Evolutionary conservation across 2,329 filamentous ascomycete species (phyloP), one percentile per base, ranked within the genome.

Genomic region (Venturia asperata): DNA sequence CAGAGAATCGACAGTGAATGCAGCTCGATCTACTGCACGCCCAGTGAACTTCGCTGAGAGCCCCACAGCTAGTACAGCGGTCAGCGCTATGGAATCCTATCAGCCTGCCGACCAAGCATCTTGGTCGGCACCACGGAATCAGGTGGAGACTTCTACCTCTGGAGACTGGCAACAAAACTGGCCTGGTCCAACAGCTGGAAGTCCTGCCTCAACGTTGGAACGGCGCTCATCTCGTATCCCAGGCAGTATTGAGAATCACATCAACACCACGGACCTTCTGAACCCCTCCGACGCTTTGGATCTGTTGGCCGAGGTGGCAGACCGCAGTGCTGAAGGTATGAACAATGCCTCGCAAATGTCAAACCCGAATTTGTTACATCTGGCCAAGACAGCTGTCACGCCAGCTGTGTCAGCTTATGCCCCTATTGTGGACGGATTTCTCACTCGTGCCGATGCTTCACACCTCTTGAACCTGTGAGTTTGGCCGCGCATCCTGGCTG

Each of bases 401-500:
- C 47, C 47, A 3, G 9, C 47, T 27, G 15, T 21, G 9, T 15
- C 24, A 15, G 47, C n/a, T 9, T 52, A 52, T 52, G 3, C 21
- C 21, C 47, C 47, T 21, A 27, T 52, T 17, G 47, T 52, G 47
- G 47, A 52, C 47, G 47, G 47, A 15, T 27, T 52, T 27, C 47
- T 52, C 5, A 52, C 47, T 15, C 21, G 47, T 27, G 47, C 47
- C 24, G 24, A 52, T 27, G 47, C 21, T 4, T 52, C 47, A 21
- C 47, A 52, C 24, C 47, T 52, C 21, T 21, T 52, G 47, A 27
- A 21, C 47, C 47, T 52, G 47, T 52, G 47, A 52, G 47, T 52
- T 15, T 52, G 21, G 47, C 47, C 47, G 21, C 47, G 21, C 10
- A 7, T 27, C 10, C 11, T 52, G 47, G 47, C 47, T 52, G 15